Evolutionary conservation across 2,329 filamentous ascomycete genomes (phyloP).

Genomic region (Cryphonectria radicalis): DNA sequence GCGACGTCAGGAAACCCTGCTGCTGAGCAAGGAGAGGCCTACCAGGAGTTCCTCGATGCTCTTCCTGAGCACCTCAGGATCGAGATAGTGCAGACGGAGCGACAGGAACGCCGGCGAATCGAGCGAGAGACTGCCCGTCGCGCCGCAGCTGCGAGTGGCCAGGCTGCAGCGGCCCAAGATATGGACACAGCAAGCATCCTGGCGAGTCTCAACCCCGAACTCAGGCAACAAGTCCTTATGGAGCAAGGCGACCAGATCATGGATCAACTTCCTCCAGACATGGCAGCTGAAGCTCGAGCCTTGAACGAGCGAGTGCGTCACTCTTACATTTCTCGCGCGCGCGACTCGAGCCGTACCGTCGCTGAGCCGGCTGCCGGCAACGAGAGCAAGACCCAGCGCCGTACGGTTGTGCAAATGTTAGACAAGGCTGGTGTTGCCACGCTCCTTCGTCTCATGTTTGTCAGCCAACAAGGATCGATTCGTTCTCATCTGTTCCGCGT

Average conservation of each 20-base stretch:
- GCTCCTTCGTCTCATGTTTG: slow-evolving; percentile 97
- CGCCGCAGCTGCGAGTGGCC: slow-evolving; percentile 61
- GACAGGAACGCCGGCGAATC: slow-evolving; percentile 82
- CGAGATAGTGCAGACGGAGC: slow-evolving; percentile 90
- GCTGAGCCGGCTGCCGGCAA: slow-evolving; percentile 35
- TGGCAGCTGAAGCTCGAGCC: slow-evolving; percentile 83
- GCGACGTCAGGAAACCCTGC: slow-evolving; percentile 53
- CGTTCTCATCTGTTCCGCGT: slow-evolving; percentile 84
- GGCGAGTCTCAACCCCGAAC: slow-evolving; percentile 80
- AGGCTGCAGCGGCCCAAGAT: slow-evolving; percentile 58
- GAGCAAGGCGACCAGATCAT: slow-evolving; percentile 91
- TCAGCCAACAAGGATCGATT: slow-evolving; percentile 86
- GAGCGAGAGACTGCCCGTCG: slow-evolving; percentile 82
- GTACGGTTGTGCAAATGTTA: slow-evolving; percentile 91
- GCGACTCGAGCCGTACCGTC: slow-evolving; percentile 34
- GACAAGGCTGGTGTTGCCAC: slow-evolving; percentile 96
- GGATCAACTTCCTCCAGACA: slow-evolving; percentile 79
- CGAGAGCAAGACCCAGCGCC: slow-evolving; percentile 70
- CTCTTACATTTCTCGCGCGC: slow-evolving; percentile 37
- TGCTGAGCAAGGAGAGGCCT: slow-evolving; percentile 79
- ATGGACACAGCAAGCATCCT: slow-evolving; percentile 95
- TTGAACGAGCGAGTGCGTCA: slow-evolving; percentile 52
- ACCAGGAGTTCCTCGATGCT: slow-evolving; percentile 91
- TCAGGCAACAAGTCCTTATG: slow-evolving; percentile 85
- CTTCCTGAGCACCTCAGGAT: slow-evolving; percentile 87